Percentiles rank a stretch among this genome's conserved stretches.
phyloP scores from a whole-genome alignment of 192 early-diverging fungal species.

The Umbelopsis sp. region DNA sequence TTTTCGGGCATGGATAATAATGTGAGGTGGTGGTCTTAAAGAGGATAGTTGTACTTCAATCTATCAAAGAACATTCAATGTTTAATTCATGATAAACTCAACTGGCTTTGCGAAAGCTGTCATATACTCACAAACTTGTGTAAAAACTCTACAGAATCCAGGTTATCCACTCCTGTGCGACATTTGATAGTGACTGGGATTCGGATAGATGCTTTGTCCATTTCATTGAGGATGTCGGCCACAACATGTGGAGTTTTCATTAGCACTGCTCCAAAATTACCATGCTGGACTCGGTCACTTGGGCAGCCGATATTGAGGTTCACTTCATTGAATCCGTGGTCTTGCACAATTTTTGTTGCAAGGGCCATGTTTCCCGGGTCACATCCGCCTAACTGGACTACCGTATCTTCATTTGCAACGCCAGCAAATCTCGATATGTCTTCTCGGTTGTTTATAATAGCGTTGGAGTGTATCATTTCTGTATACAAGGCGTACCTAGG shows the following conservation, averaged over 20 bases:
- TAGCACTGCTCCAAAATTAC: slow-evolving; percentile 67
- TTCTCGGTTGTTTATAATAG: slow-evolving; percentile 43
- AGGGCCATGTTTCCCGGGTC: slow-evolving; percentile 49
- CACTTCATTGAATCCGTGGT: slow-evolving; percentile 60
- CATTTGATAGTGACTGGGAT: slow-evolving; percentile 73
- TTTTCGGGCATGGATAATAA: slow-evolving; percentile 74
- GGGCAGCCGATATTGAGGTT: slow-evolving; percentile 79
- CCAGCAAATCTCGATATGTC: slow-evolving; percentile 53
- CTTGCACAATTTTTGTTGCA: slow-evolving; percentile 51
- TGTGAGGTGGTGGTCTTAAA: slow-evolving; percentile 37
- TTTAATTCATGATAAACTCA: not conserved
- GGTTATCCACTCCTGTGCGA: slow-evolving; percentile 72
- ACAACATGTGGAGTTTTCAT: slow-evolving; percentile 66
- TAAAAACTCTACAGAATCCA: slow-evolving; percentile 65
- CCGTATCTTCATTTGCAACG: slow-evolving; percentile 42
- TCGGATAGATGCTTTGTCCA: slow-evolving; percentile 44
- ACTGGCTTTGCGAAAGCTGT: not conserved
- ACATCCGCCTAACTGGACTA: slow-evolving; percentile 61
- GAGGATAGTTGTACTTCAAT: slow-evolving; percentile 25
- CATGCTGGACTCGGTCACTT: slow-evolving; percentile 59
- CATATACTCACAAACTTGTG: slow-evolving; percentile 43
- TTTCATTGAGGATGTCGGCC: slow-evolving; percentile 58
- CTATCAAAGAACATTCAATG: slow-evolving; percentile 4
- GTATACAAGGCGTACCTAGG: slow-evolving; percentile 65
- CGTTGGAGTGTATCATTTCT: slow-evolving; percentile 73